phyloP scores from a whole-genome alignment of 1,139 yeast genomes.

The Blastobotrys aristatus region DNA sequence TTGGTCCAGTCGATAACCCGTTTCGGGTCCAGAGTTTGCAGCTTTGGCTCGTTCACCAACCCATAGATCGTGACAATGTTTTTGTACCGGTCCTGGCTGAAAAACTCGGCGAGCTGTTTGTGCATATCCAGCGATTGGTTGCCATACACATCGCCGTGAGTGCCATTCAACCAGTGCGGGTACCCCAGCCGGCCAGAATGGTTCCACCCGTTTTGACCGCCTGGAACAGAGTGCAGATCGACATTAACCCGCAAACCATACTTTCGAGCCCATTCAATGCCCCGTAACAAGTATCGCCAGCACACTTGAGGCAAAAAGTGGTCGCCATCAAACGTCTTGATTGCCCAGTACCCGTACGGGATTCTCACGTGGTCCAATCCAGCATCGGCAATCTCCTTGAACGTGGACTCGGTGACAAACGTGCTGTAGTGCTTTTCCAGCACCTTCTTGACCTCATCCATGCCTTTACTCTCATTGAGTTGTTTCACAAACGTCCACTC shows the following conservation, averaged over 20 bases:
- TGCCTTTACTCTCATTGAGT: constrained; percentile 44
- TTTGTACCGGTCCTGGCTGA: constrained; percentile 55
- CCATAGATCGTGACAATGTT: constrained; percentile 79
- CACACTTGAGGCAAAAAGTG: constrained; percentile 77
- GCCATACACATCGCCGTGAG: constrained; percentile 31
- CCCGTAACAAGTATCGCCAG: constrained; percentile 62
- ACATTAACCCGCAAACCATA: constrained; percentile 71
- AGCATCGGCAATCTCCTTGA: constrained; percentile 52
- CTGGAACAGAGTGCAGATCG: constrained; percentile 88
- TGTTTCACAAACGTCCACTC: constrained; percentile 40
- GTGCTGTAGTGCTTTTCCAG: constrained; percentile 66
- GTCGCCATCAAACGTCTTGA: constrained; percentile 53
- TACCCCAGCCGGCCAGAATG: constrained; percentile 76
- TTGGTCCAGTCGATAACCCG: constrained; percentile 33
- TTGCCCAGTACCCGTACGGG: constrained; percentile 94
- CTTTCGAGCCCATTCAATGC: constrained; percentile 66
- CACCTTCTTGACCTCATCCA: constrained; percentile 32
- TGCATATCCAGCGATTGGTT: constrained; percentile 39
- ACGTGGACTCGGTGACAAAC: constrained; percentile 70
- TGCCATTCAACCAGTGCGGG: constrained; percentile 52
- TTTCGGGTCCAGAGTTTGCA: constrained; percentile 27
- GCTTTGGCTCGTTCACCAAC: constrained; percentile 51
- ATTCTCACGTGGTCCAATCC: constrained; percentile 83
- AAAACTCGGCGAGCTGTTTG: constrained; percentile 47
- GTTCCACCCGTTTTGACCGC: constrained; percentile 91